A percentile compares a stretch with the other conserved stretches of the same genome.
These are phyloP conservation scores for Zygoascus tannicola DNA, from an alignment of 805 yeast species.

Conservation along the genomic window DNA sequence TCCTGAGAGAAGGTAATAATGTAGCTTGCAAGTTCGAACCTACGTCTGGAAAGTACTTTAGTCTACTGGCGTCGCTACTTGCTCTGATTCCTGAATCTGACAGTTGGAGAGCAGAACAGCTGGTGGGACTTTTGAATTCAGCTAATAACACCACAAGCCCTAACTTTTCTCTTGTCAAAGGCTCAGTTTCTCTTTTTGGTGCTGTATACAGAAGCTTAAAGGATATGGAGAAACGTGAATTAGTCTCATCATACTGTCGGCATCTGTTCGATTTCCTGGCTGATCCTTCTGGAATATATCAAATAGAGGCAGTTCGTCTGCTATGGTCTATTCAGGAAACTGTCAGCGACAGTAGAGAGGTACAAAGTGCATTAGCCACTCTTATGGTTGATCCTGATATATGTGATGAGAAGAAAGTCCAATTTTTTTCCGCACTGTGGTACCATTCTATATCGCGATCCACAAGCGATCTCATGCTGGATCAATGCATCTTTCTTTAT, in stretches of 20 bases:
- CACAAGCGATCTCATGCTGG: conserved; percentile 37
- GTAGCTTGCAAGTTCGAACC: neutral
- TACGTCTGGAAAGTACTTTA: conserved; percentile 4
- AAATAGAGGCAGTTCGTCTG: conserved; percentile 60
- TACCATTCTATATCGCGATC: conserved; percentile 49
- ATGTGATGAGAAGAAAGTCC: conserved; percentile 35
- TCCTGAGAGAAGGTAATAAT: conserved; percentile 3
- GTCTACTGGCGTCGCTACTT: conserved; percentile 24
- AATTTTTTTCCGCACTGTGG: conserved; percentile 65
- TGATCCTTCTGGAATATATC: conserved; percentile 44
- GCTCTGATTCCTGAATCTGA: conserved; percentile 39
- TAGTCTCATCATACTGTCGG: conserved; percentile 35
- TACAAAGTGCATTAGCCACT: conserved; percentile 66
- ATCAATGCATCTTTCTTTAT: conserved; percentile 56
- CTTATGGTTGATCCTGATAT: conserved; percentile 34
- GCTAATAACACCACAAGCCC: neutral
- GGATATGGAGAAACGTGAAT: conserved; percentile 28
- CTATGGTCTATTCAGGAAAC: conserved; percentile 51
- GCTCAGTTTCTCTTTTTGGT: conserved; percentile 27
- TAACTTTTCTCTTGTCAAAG: neutral
- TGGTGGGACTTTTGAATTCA: conserved; percentile 21
- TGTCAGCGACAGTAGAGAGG: conserved; percentile 37
- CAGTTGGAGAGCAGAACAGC: conserved; percentile 29
- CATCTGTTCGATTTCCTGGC: conserved; percentile 49
- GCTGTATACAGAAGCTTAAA: conserved; percentile 28